Evolutionary conservation across 2,329 filamentous ascomycete species (phyloP).

Genomic region (Stagonosporopsis chrysanthemi): DNA sequence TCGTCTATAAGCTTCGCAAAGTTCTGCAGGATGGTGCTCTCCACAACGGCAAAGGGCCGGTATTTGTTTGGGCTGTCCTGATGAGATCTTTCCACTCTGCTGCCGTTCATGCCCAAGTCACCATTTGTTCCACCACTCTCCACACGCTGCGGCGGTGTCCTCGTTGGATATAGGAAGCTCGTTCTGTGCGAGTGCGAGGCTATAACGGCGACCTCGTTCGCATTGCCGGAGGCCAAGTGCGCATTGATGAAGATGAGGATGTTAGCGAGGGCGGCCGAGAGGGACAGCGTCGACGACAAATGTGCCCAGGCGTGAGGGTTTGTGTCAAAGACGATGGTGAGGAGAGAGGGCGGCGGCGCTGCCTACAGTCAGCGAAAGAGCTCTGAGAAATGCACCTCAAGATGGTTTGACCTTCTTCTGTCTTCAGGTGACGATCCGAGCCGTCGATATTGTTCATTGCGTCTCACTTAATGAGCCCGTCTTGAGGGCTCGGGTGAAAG

Average conservation of each 20-base stretch:
- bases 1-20: constrained; percentile 74
- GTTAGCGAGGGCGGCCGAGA: constrained; percentile 85
- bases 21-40: constrained; percentile 78
- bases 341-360: constrained; percentile 76
- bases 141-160: constrained; percentile 34
- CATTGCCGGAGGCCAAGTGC: constrained; percentile 91
- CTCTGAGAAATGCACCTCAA: neutral
- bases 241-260: constrained; percentile 97
- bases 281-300: constrained; percentile 74
- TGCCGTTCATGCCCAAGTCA: constrained; percentile 39
- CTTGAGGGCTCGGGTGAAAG: neutral
- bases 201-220: constrained; percentile 90
- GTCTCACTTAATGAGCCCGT: neutral
- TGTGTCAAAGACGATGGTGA: constrained; percentile 92
- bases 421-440: constrained; percentile 55
- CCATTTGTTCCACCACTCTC: constrained; percentile 33
- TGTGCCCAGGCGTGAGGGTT: constrained; percentile 94
- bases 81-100: constrained; percentile 29
- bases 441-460: constrained; percentile 72
- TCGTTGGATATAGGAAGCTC: constrained; percentile 84
- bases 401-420: constrained; percentile 41
- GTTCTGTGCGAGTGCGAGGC: constrained; percentile 88
- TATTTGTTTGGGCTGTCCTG: constrained; percentile 80
- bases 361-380: constrained; percentile 17
- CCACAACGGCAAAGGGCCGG: constrained; percentile 86